These are phyloP conservation scores for Trichoderma pleuroti DNA, from an alignment of 2,329 filamentous ascomycete genomes.

Conservation along the genomic window DNA sequence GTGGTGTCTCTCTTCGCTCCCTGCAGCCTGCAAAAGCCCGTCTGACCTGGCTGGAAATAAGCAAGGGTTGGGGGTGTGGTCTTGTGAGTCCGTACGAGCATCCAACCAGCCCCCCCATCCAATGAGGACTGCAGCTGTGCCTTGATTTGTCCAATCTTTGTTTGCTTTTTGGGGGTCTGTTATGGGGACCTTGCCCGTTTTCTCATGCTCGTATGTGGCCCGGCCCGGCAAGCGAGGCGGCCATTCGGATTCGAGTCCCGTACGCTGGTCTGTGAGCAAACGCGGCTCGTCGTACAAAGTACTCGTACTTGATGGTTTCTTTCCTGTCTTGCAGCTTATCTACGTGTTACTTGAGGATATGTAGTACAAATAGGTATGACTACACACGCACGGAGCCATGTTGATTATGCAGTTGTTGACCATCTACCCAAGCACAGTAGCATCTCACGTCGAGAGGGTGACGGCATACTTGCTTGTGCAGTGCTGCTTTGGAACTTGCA, in stretches of 20 bases:
- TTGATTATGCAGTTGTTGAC: not conserved
- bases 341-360: not conserved
- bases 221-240: not conserved
- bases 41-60: slow-evolving; percentile 21
- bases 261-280: not conserved
- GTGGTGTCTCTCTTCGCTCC: not conserved
- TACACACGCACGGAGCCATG: not conserved
- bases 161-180: not conserved
- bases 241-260: not conserved
- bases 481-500: too few species aligned
- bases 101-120: not conserved
- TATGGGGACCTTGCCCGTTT: not conserved
- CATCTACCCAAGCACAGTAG: not conserved
- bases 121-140: not conserved
- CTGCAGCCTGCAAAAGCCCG: slow-evolving; percentile 22
- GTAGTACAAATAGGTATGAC: not conserved
- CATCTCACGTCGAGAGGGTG: not conserved
- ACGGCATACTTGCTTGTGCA: not conserved
- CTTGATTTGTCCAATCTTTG: not conserved
- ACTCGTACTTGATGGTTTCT: not conserved
- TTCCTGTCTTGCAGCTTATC: not conserved
- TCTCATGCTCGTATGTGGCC: not conserved
- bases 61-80: slow-evolving; percentile 5
- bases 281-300: not conserved
- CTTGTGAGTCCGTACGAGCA: slow-evolving; percentile 11